Evolutionary conservation across 2,329 filamentous ascomycete species (phyloP), one percentile per base, ranked within the genome.

Genomic region (Colletotrichum liriopes): DNA sequence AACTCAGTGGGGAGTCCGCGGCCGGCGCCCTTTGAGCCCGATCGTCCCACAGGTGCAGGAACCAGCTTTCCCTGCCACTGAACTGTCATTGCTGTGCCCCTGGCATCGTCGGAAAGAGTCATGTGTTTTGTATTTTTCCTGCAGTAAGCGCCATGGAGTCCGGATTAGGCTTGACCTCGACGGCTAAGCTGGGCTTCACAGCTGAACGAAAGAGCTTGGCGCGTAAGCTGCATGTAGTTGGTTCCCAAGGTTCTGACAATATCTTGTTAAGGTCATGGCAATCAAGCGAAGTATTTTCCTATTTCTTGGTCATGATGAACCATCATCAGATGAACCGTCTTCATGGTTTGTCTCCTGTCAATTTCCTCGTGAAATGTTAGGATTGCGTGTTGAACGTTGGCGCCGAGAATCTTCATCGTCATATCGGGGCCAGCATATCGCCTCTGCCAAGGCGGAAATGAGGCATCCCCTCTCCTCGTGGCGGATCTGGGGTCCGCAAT

Each of bases 341-440:
- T 32, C 49, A 32, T 52, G 12, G 2, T 4, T 20, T 35, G 29
- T 54, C 18, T 35, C 51, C 26, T 14, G 26, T 20, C n/a, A 32
- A 5, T 18, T 20, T n/a, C 29, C 7, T 12, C 1, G 16, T 18
- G 20, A 20, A 12, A 32, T 16, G 51, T 55, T 7, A 4, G 29
- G 3, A 14, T 14, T 55, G 20, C 29, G 32, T 37, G 18, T 23
- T 23, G 32, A 14, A n/a, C 14, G 52, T 55, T 55, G 52, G 52
- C 32, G 32, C 52, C 32, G 29, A 55, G 7, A n/a, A n/a, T 14
- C 32, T 6, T 3, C 9, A 37, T 20, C 20, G n/a, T 18, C 29
- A 23, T 32, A n/a, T 23, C 3, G 4, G 20, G 20, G 32, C 52
- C 18, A 32, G 32, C 37, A 37, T 37, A 32, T 83, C 80, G 78